Conservation (phyloP, 441 rosid species). For the Populus hybrid region DNA sequence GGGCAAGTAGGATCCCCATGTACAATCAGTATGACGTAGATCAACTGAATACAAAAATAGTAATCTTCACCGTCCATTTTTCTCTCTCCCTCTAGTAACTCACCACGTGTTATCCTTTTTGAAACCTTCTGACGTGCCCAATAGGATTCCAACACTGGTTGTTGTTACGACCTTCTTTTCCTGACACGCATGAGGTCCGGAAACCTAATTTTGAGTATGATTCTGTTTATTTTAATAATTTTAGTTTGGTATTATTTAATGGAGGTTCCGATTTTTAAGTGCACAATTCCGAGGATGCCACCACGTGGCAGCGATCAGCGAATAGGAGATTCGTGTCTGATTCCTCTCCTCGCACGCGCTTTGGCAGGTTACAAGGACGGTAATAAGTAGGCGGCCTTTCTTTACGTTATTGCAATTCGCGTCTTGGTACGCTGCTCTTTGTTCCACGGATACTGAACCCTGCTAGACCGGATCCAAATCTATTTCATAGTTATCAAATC, state of each 20-base stretch:
- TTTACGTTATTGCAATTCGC: background rate
- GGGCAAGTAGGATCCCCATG: conserved; percentile 67
- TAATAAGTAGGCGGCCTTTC: background rate
- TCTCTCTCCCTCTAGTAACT: conserved; percentile 15
- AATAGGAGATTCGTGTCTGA: conserved; percentile 34
- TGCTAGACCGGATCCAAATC: too few relatives aligned
- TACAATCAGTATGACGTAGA: conserved; percentile 71
- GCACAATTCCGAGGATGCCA: conserved; percentile 11
- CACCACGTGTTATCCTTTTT: conserved; percentile 33
- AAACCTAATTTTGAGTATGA: background rate
- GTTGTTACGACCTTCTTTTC: conserved; percentile 33
- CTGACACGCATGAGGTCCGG: conserved; percentile 87
- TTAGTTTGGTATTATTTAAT: background rate
- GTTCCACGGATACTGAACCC: background rate
- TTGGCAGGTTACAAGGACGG: background rate
- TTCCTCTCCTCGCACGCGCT: conserved; percentile 17
- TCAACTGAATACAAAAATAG: conserved; percentile 38
- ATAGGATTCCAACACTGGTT: conserved; percentile 30
- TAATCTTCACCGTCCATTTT: conserved; percentile 56
- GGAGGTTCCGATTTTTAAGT: background rate
- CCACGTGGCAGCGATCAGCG: conserved; percentile 40
- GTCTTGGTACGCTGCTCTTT: background rate
- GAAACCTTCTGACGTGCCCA: conserved; percentile 48
- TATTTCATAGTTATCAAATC: too few relatives aligned
- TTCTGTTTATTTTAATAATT: background rate